These are phyloP conservation scores for Straminergon stramineum DNA, from an alignment of 225 moss, liverwort and hornwort species.

Conservation along the genomic window DNA sequence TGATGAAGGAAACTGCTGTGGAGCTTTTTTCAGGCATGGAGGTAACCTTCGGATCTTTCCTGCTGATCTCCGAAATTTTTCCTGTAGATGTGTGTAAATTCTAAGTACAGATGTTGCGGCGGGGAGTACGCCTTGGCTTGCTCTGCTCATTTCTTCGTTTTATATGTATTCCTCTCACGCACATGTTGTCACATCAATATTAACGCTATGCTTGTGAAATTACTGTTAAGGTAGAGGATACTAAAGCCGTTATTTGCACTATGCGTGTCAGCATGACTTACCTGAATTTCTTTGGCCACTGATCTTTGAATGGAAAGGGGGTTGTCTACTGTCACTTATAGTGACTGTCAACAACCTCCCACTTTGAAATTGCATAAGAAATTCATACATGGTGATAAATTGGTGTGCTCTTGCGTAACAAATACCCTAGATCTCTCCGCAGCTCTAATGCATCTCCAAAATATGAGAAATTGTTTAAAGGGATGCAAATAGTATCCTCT, in stretches of 20 bases:
- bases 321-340: not conserved
- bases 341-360: not conserved
- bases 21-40: slow-evolving; percentile 24
- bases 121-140: not conserved
- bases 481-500: not conserved
- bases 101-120: not conserved
- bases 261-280: not conserved
- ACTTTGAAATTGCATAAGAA: not conserved
- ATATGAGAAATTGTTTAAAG: not conserved
- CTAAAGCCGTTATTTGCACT: not conserved
- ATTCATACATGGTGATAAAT: not conserved
- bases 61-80: not conserved
- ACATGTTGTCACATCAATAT: not conserved
- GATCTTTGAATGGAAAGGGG: not conserved
- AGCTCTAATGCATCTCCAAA: not conserved
- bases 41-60: not conserved
- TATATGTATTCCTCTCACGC: not conserved
- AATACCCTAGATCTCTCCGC: not conserved
- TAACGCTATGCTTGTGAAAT: not conserved
- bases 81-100: not conserved
- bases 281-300: not conserved
- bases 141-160: not conserved
- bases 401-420: not conserved
- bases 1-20: slow-evolving; percentile 34
- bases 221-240: not conserved